Percentiles rank a stretch among this genome's conserved stretches.
Evolutionary conservation across 1,284 basidiomycete genomes (phyloP).

Genomic region (Ceratobasidium papillatum): DNA sequence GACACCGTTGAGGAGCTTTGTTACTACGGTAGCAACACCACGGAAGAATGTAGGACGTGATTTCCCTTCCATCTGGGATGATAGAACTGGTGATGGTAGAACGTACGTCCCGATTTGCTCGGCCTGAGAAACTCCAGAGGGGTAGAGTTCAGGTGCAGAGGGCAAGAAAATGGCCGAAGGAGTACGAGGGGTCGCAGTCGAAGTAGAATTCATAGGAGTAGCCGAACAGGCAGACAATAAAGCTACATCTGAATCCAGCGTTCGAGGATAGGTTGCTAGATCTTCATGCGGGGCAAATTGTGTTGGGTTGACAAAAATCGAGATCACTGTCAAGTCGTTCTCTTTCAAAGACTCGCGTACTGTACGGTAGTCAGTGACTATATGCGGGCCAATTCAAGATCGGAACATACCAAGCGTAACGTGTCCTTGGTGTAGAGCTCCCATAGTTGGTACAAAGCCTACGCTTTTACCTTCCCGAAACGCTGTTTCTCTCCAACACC

Average conservation of each 20-base stretch:
- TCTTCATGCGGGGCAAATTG: constrained; percentile 98
- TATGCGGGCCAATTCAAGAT: background rate
- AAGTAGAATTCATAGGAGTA: constrained; percentile 54
- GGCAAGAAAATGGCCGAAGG: constrained; percentile 84
- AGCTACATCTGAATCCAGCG: constrained; percentile 59
- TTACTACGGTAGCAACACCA: constrained; percentile 94
- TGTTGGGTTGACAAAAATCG: constrained; percentile 97
- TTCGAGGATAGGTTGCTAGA: constrained; percentile 89
- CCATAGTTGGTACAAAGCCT: constrained; percentile 97
- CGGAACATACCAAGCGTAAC: constrained; percentile 77
- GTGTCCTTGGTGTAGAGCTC: constrained; percentile 94
- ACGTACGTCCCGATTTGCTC: constrained; percentile 83
- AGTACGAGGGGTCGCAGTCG: constrained; percentile 51
- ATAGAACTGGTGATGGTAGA: constrained; percentile 45
- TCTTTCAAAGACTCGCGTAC: constrained; percentile 71
- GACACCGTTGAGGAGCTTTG: constrained; percentile 93
- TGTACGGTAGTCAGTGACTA: constrained; percentile 42
- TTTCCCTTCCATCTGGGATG: constrained; percentile 86
- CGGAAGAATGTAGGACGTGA: constrained; percentile 92
- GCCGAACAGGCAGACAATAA: constrained; percentile 68
- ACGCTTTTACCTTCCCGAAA: constrained; percentile 72
- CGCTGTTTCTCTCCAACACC: constrained; percentile 78
- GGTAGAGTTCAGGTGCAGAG: constrained; percentile 84
- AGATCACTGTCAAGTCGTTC: constrained; percentile 90
- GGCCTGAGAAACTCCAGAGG: constrained; percentile 83